Conservation (phyloP, 345 rosid genomes). For the Nephelium lappaceum region DNA sequence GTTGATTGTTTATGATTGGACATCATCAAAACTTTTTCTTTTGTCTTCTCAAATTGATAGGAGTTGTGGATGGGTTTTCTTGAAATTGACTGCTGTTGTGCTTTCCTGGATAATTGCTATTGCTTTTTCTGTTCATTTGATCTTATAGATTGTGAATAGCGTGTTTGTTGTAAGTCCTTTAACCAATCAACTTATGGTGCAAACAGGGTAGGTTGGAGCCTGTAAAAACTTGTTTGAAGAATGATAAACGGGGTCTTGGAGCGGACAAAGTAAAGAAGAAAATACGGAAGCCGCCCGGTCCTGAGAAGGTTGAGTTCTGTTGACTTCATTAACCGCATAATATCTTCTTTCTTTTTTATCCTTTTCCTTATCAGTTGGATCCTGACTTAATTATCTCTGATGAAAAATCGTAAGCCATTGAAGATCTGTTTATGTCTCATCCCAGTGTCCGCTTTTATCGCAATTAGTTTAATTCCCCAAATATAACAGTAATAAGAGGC, state of each 20-base stretch:
- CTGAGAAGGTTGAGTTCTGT: constrained; percentile 41
- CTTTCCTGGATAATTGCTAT: background rate
- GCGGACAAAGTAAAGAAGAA: constrained; percentile 55
- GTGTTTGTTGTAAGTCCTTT: background rate
- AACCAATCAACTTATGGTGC: constrained; percentile 16
- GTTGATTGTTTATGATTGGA: background rate
- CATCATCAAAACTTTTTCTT: background rate
- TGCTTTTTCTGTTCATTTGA: background rate
- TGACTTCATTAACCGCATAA: background rate
- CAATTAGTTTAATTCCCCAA: background rate
- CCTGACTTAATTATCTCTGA: too few relatives aligned
- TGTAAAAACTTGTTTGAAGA: constrained; percentile 51
- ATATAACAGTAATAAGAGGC: too few relatives aligned
- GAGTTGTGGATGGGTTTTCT: background rate
- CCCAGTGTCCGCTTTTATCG: background rate
- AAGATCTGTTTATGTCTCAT: background rate
- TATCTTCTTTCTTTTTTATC: too few relatives aligned
- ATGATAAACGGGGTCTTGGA: constrained; percentile 82
- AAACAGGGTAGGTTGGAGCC: constrained; percentile 85
- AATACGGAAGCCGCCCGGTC: constrained; percentile 25
- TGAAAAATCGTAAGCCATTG: background rate
- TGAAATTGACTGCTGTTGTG: background rate
- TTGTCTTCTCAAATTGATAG: background rate
- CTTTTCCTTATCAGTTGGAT: too few relatives aligned
- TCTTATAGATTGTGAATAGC: background rate